Evolutionary conservation across 768 basidiomycete species (phyloP).

Genomic region (Postia placenta): DNA sequence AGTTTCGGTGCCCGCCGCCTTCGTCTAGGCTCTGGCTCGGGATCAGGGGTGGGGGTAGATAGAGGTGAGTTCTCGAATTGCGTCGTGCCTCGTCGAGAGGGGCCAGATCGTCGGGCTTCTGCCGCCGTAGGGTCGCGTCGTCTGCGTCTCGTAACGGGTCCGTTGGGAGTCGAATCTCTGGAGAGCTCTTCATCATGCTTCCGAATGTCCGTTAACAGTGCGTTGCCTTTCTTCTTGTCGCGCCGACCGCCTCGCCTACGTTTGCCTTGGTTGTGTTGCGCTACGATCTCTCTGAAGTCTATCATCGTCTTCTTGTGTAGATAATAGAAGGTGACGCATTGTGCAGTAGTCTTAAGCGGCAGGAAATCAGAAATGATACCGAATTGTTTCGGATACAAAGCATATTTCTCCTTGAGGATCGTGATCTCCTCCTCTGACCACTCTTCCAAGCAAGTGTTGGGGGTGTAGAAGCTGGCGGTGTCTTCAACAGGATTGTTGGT

Average conservation of each 20-base stretch:
- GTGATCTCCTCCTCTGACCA: slow-evolving; percentile 87
- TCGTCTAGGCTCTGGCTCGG: slow-evolving; percentile 39
- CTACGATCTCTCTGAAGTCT: slow-evolving; percentile 75
- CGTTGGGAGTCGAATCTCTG: slow-evolving; percentile 12
- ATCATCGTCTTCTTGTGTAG: slow-evolving; percentile 86
- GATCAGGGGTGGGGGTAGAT: slow-evolving; percentile 54
- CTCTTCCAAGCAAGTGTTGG: slow-evolving; percentile 65
- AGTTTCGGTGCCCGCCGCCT: slow-evolving; percentile 33
- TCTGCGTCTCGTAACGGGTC: slow-evolving; percentile 6
- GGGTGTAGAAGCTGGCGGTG: slow-evolving; percentile 71
- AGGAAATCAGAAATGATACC: slow-evolving; percentile 81
- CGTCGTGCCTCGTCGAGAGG: slow-evolving; percentile 29
- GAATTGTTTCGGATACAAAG: slow-evolving; percentile 88
- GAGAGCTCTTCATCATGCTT: slow-evolving; percentile 55
- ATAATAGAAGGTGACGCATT: slow-evolving; percentile 94
- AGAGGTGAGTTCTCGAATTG: slow-evolving; percentile 42
- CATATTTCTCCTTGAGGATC: slow-evolving; percentile 75
- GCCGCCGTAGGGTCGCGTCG: slow-evolving; percentile 7
- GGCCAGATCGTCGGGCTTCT: slow-evolving; percentile 7
- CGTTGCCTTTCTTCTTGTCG: slow-evolving; percentile 78
- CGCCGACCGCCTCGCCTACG: slow-evolving; percentile 50
- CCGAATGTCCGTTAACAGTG: slow-evolving; percentile 73
- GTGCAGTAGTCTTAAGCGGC: slow-evolving; percentile 77
- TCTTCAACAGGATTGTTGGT: slow-evolving; percentile 76
- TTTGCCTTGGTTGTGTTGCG: slow-evolving; percentile 60